Base-by-base conservation (phyloP, 345 rosid genomes). In the Moricandia arvensis region DNA sequence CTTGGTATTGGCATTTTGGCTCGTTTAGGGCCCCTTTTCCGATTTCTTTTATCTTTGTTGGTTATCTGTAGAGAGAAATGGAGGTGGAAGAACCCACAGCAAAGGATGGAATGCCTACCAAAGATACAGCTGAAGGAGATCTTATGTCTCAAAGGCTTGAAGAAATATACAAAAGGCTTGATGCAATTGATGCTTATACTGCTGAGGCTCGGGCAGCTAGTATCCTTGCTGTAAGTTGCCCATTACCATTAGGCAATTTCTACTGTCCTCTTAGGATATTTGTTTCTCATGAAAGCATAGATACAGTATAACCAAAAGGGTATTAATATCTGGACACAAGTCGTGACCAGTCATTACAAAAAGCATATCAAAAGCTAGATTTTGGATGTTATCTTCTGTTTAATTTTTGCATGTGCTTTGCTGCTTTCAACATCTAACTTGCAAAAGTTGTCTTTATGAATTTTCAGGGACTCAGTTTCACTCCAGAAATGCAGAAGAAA, bases 191-290 rank as follows among this genome's bases (percentile, higher is more conserved):
- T 87, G 98, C 97, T 59, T 75, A 95, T 80, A 82, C 99, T 73
- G 93, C 99, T 8, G 98, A 95, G 83, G 86, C 98, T 71, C 96
- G 97, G 38, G 97, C 97, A 73, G 96, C 98, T 79, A 85, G 97
- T 77, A 92, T 95, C 83, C 97, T 95, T 82, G 97, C 98, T 18
- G 99, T 92, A 76, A 78, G 93, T 85, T 54, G 21, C 74, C 27
- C 66, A 11, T 69, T 58, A 54, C 35, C 31, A 16, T 10, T 47
- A 49, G 7, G 35, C 21, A 0, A 0, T n/a, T 41, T 43, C 47
- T 66, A 3, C 5, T 21, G 53, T 11, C 51, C 26, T 72, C 11
- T 29, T 66, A 26, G 59, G 8, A 4, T 71, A n/a, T 33, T 45
- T 17, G 12, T 64, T 34, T 67, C 72, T 66, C 60, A 31, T 64